Evolutionary conservation across 352 stramenopile species (phyloP).

Genomic region (Phytophthora vignae): DNA sequence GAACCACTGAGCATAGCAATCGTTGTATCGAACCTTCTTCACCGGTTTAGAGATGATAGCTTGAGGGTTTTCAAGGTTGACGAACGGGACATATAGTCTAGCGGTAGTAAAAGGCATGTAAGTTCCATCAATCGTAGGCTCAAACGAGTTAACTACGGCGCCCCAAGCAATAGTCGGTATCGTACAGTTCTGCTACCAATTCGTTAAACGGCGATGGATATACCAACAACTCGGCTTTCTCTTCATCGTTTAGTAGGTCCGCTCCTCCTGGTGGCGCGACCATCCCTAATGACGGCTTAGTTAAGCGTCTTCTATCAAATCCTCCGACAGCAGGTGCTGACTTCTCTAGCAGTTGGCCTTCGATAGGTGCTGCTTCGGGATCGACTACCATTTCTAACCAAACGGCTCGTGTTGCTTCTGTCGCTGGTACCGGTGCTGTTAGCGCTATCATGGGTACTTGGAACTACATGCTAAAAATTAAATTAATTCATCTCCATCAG

Average conservation of each 20-base stretch:
- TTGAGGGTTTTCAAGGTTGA: background rate
- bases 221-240: background rate
- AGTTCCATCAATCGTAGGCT: background rate
- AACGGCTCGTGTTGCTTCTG: too few relatives aligned
- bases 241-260: background rate
- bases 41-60: background rate
- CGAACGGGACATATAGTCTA: background rate
- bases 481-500: too few relatives aligned
- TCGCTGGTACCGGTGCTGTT: too few relatives aligned
- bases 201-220: background rate
- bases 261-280: background rate
- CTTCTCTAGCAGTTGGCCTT: background rate
- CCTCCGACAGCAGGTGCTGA: background rate
- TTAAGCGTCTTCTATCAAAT: background rate
- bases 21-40: background rate
- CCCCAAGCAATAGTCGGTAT: background rate
- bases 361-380: background rate
- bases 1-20: background rate
- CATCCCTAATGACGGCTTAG: background rate
- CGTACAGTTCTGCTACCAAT: background rate
- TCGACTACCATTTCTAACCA: too few relatives aligned
- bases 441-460: too few relatives aligned
- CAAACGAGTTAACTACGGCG: background rate
- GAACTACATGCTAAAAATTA: too few relatives aligned
- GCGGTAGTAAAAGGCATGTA: background rate